Percentiles rank a stretch among this genome's conserved stretches.
Evolutionary conservation across 345 rosid species (phyloP).

Genomic region (Rhodomyrtus tomentosa): DNA sequence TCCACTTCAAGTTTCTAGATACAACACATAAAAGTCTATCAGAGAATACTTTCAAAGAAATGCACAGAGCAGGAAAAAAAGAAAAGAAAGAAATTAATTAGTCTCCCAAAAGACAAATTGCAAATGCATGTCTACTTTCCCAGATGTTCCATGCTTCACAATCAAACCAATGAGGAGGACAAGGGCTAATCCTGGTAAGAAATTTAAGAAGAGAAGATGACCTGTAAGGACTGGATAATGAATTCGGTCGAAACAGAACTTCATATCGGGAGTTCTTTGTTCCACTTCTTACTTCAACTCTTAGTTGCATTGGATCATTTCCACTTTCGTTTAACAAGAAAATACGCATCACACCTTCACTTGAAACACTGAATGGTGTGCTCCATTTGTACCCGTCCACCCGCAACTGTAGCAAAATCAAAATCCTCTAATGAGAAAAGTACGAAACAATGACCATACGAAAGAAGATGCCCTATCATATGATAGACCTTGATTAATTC

Average conservation of each 20-base stretch:
- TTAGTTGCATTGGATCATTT: conserved; percentile 38
- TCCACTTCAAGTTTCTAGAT: neutral
- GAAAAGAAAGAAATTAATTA: neutral
- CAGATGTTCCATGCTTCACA: neutral
- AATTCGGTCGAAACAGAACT: conserved; percentile 81
- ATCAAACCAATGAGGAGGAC: neutral
- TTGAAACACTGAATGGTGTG: conserved; percentile 62
- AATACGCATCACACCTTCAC: conserved; percentile 74
- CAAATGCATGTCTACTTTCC: neutral
- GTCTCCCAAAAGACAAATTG: neutral
- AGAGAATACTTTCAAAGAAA: neutral
- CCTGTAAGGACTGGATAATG: conserved; percentile 91
- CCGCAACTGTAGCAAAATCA: conserved; percentile 40
- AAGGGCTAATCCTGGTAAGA: neutral
- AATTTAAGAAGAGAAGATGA: conserved; percentile 6
- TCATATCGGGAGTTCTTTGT: conserved; percentile 80
- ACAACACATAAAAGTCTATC: neutral
- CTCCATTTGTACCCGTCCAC: conserved; percentile 84
- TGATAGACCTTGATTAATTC: conserved; percentile 58
- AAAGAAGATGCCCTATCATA: neutral
- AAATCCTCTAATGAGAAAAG: neutral
- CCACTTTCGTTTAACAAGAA: conserved; percentile 46
- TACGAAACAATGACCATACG: neutral
- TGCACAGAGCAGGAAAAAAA: neutral
- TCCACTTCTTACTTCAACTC: conserved; percentile 86